phyloP scores from a whole-genome alignment of 139 green algal genomes.

The Volvox reticuliferus region DNA sequence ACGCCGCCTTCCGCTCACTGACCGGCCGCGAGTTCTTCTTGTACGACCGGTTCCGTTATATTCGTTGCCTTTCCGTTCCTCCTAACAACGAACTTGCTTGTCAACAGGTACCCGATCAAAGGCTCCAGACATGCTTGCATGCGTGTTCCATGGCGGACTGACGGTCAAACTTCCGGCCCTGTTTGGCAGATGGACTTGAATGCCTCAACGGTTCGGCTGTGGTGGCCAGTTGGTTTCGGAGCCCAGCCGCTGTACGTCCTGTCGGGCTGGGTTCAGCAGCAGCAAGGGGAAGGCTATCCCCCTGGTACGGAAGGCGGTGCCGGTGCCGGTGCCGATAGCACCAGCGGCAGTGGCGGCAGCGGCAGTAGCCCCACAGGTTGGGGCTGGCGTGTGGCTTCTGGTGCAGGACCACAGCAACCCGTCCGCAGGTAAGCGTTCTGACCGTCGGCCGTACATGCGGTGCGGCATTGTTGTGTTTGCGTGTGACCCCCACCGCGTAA shows the following conservation, averaged over 20 bases:
- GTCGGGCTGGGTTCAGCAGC: background rate
- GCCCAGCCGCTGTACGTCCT: conserved; percentile 53
- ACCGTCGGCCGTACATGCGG: background rate
- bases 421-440: background rate
- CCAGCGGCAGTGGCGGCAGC: background rate
- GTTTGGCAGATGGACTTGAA: background rate
- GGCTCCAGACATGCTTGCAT: too few relatives aligned
- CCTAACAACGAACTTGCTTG: too few relatives aligned
- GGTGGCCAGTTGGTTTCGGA: conserved; percentile 60
- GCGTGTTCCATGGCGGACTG: too few relatives aligned
- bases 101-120: too few relatives aligned
- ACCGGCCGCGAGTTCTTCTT: too few relatives aligned
- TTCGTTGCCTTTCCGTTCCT: too few relatives aligned
- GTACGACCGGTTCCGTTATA: too few relatives aligned
- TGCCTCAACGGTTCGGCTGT: conserved; percentile 42
- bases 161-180: too few relatives aligned
- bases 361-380: background rate
- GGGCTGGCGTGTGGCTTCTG: background rate
- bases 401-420: background rate
- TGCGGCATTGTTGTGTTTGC: background rate
- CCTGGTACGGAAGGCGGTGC: background rate
- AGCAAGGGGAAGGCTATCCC: background rate
- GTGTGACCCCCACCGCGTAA: too few relatives aligned
- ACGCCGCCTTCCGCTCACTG: background rate
- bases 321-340: background rate